Evolutionary conservation across 2,329 filamentous ascomycete species (phyloP).

Genomic region (Nannizziopsis barbatae): DNA sequence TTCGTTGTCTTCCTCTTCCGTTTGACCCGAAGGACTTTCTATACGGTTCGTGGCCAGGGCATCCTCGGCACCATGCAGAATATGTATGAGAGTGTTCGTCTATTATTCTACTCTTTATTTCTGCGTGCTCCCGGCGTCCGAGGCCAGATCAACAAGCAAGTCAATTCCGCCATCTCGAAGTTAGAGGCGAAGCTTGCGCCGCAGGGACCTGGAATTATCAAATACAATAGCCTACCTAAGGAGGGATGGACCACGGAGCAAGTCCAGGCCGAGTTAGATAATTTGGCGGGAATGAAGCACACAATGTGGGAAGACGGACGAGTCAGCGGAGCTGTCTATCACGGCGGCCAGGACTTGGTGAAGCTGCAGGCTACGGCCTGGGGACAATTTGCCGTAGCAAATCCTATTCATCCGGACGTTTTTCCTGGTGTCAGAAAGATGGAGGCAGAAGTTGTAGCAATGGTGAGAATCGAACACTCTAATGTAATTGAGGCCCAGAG

Average conservation of each 20-base stretch:
- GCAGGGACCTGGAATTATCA: slow-evolving; percentile 55
- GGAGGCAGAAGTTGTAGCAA: slow-evolving; percentile 95
- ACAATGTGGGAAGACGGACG: slow-evolving; percentile 93
- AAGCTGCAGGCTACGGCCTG: slow-evolving; percentile 86
- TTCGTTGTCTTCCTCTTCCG: slow-evolving; percentile 81
- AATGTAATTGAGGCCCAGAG: slow-evolving; percentile 3
- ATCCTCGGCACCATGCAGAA: slow-evolving; percentile 66
- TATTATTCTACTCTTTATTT: slow-evolving; percentile 73
- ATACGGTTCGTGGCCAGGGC: slow-evolving; percentile 81
- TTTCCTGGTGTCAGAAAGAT: slow-evolving; percentile 98
- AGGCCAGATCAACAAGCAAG: slow-evolving; percentile 70
- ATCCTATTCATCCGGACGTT: slow-evolving; percentile 95
- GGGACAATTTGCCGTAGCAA: slow-evolving; percentile 85
- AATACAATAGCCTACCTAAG: slow-evolving; percentile 66
- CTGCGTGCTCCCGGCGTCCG: slow-evolving; percentile 77
- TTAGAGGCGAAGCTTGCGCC: slow-evolving; percentile 76
- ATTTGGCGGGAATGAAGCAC: slow-evolving; percentile 76
- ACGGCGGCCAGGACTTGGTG: slow-evolving; percentile 72
- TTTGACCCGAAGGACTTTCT: slow-evolving; percentile 66
- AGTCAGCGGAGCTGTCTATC: slow-evolving; percentile 91
- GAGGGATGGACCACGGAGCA: slow-evolving; percentile 72
- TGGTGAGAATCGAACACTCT: slow-evolving; percentile 47
- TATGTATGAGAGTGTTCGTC: slow-evolving; percentile 59
- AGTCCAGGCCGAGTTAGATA: slow-evolving; percentile 66
- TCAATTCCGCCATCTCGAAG: slow-evolving; percentile 67